Evolutionary conservation across 805 yeast species (phyloP).

Genomic region (Candida dajiaensis): DNA sequence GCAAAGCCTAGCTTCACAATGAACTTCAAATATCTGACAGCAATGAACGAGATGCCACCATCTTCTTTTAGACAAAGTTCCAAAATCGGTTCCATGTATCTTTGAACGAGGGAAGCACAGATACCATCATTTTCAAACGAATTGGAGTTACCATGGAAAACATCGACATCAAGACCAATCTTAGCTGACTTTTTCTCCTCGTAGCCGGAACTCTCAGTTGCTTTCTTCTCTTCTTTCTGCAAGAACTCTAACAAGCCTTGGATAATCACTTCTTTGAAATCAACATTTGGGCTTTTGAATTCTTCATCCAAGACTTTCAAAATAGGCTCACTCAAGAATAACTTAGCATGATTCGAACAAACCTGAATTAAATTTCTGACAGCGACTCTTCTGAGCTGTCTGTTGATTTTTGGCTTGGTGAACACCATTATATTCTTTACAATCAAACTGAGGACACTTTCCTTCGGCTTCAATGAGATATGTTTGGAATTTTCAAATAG

Average conservation of each 20-base stretch:
- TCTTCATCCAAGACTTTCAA: constrained; percentile 46
- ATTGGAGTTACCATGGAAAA: constrained; percentile 49
- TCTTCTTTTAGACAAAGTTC: constrained; percentile 42
- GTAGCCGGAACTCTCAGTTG: constrained; percentile 35
- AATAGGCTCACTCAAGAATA: constrained; percentile 56
- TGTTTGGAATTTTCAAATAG: constrained; percentile 32
- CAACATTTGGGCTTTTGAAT: constrained; percentile 32
- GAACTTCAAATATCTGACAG: constrained; percentile 49
- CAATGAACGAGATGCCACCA: constrained; percentile 39
- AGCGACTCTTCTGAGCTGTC: constrained; percentile 42
- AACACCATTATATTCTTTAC: constrained; percentile 54
- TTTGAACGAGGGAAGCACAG: constrained; percentile 65
- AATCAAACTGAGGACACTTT: constrained; percentile 51
- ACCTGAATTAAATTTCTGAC: constrained; percentile 51
- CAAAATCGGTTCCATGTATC: constrained; percentile 47
- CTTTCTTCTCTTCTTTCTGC: constrained; percentile 45
- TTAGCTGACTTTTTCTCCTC: constrained; percentile 29
- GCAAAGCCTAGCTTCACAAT: constrained; percentile 64
- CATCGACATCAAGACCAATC: constrained; percentile 33
- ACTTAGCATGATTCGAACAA: constrained; percentile 56
- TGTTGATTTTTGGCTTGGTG: constrained; percentile 31
- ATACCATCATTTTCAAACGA: constrained; percentile 58
- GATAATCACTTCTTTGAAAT: constrained; percentile 45
- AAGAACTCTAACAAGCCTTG: constrained; percentile 56
- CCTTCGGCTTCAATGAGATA: constrained; percentile 42